Base-by-base conservation (phyloP, 495 filamentous ascomycete genomes). In the Xylaria grammica region DNA sequence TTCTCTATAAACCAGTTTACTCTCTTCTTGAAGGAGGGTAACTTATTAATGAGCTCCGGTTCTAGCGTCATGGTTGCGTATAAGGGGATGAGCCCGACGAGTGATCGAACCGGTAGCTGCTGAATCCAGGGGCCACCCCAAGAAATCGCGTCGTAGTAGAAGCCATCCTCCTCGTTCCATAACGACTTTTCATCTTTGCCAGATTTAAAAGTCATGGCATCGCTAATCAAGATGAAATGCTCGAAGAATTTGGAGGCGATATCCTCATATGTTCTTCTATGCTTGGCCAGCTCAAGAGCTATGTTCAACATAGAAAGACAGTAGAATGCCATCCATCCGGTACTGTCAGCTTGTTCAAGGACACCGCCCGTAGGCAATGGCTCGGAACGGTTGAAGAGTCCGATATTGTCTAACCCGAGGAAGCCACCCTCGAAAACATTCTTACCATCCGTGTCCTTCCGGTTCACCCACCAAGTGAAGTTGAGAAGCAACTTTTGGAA, bases 391-490 rank as follows among this genome's bases (percentile, higher is more conserved):
- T 98, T 98, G 84, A 98, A 98, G 40, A 97, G 75, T 22, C 94
- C 94, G 72, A 98, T 97, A 71, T 98, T 98, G 79, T 98, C 94
- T 30, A 98, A 82, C 13, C 94, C 94, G n/a, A 97, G 76, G 81
- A 98, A 97, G 20, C 94, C 95, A 65, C 94, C 94, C 74, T 97
- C 95, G 69, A 97, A 98, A 29, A 98, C 90, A 65, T 97, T 97
- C 76, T 97, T 97, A 53, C 92, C 94, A 4, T 97, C 91, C 26
- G 81, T 86, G 68, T 98, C 94, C 75, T 98, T 98, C 32, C 94
- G 90, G 77, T 97, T 97, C 3, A 96, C 92, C 94, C 94, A 97
- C 94, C 95, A 98, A 13, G 95, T 98, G 77, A 98, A 98, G 79
- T 97, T 98, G 49, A 98, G 80, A 26, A 97, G 78, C 67, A 98